A percentile compares a stretch with the other conserved stretches of the same genome.
These are phyloP conservation scores for Hymenoscyphus linearis DNA, from an alignment of 2,329 filamentous ascomycete genomes.

Conservation along the genomic window DNA sequence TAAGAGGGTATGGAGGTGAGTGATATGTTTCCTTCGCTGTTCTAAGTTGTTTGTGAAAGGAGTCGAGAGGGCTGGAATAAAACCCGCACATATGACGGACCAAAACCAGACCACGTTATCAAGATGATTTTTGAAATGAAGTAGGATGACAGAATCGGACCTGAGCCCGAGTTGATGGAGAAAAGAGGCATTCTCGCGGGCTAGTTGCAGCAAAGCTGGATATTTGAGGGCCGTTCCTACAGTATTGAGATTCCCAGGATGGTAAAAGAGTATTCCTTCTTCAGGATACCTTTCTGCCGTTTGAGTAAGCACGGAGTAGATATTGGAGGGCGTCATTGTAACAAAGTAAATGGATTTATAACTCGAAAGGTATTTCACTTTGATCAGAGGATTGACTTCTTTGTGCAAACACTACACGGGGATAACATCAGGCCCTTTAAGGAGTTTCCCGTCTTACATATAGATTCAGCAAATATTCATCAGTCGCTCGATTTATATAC, in stretches of 20 bases:
- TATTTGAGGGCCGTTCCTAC: not conserved
- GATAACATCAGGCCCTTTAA: too few species aligned
- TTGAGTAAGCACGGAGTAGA: not conserved
- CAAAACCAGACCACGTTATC: slow-evolving; percentile 39
- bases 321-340: not conserved
- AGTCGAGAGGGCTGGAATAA: slow-evolving; percentile 34
- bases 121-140: slow-evolving; percentile 35
- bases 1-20: slow-evolving; percentile 16
- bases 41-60: slow-evolving; percentile 28
- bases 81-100: slow-evolving; percentile 33
- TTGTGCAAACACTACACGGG: too few species aligned
- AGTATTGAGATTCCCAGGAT: not conserved
- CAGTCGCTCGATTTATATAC: too few species aligned
- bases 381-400: too few species aligned
- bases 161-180: not conserved
- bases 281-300: not conserved
- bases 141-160: slow-evolving; percentile 10
- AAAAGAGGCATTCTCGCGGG: not conserved
- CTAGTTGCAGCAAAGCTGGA: not conserved
- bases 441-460: too few species aligned
- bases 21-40: slow-evolving; percentile 29
- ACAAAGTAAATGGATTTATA: not conserved
- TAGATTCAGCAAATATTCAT: too few species aligned
- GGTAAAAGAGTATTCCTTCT: not conserved
- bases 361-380: not conserved